Evolutionary conservation across 345 rosid species (phyloP).

Genomic region (Ceriops zippeliana): DNA sequence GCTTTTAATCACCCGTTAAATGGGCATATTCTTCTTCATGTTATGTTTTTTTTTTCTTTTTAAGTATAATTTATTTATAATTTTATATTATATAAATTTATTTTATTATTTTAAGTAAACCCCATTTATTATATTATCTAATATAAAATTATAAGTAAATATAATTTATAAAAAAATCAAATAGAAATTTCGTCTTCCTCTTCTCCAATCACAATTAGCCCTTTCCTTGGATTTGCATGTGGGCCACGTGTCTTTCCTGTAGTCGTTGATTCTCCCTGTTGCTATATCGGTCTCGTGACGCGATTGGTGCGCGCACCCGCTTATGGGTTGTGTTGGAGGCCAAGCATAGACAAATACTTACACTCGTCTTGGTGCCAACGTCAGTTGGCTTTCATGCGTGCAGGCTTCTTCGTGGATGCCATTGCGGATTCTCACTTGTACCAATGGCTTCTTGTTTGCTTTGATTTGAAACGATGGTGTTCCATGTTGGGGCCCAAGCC

Average conservation of each 20-base stretch:
- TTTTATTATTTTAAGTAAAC: no score
- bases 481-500: no score
- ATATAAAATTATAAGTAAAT: no score
- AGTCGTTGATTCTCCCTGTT: slow-evolving; percentile 27
- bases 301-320: slow-evolving; percentile 10
- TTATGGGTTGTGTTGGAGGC: slow-evolving; percentile 50
- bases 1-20: slow-evolving; percentile 35
- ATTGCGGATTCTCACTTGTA: background rate
- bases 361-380: background rate
- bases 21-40: slow-evolving; percentile 33
- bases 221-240: slow-evolving; percentile 42
- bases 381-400: slow-evolving; percentile 12
- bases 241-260: slow-evolving; percentile 45
- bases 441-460: background rate
- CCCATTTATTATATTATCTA: no score
- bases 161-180: no score
- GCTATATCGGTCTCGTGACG: slow-evolving; percentile 13
- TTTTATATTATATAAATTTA: no score
- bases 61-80: no score
- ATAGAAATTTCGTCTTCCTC: slow-evolving; percentile 1
- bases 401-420: background rate
- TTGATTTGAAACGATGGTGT: background rate
- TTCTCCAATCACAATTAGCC: slow-evolving; percentile 23
- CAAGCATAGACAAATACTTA: slow-evolving; percentile 28
- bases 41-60: no score